Conservation (phyloP, 345 rosid species). For the Carallia pectinifolia region DNA sequence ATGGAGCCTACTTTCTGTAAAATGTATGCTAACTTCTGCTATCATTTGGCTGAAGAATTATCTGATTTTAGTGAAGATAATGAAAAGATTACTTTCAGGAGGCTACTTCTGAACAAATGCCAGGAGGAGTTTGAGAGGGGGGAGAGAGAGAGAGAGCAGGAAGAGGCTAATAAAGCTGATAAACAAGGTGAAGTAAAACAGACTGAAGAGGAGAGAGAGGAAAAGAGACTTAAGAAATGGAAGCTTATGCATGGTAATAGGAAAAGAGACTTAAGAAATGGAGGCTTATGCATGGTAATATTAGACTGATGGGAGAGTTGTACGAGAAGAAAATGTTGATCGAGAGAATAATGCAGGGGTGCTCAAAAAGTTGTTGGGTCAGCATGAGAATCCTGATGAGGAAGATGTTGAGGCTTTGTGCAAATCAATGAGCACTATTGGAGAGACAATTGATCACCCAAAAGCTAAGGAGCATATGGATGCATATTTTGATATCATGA, state of each 20-base stretch:
- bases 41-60: constrained; percentile 60
- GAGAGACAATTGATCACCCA: constrained; percentile 77
- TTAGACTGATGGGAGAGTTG: constrained; percentile 94
- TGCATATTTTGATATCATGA: constrained; percentile 74
- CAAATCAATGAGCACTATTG: constrained; percentile 91
- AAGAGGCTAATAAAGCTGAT: constrained; percentile 82
- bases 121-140: constrained; percentile 98
- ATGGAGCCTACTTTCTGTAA: constrained; percentile 99
- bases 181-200: constrained; percentile 76
- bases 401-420: constrained; percentile 93
- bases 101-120: constrained; percentile 87
- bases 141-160: constrained; percentile 71
- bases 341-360: constrained; percentile 89
- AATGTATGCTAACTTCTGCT: constrained; percentile 90
- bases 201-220: constrained; percentile 80
- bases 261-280: constrained; percentile 82
- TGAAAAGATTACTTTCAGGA: constrained; percentile 76
- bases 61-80: constrained; percentile 73
- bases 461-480: constrained; percentile 71
- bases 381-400: constrained; percentile 76
- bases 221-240: constrained; percentile 76
- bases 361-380: constrained; percentile 73
- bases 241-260: constrained; percentile 92
- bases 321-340: constrained; percentile 92
- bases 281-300: constrained; percentile 91